Base-by-base conservation (phyloP, 352 stramenopile species). In the Phytophthora pseudosyringae region DNA sequence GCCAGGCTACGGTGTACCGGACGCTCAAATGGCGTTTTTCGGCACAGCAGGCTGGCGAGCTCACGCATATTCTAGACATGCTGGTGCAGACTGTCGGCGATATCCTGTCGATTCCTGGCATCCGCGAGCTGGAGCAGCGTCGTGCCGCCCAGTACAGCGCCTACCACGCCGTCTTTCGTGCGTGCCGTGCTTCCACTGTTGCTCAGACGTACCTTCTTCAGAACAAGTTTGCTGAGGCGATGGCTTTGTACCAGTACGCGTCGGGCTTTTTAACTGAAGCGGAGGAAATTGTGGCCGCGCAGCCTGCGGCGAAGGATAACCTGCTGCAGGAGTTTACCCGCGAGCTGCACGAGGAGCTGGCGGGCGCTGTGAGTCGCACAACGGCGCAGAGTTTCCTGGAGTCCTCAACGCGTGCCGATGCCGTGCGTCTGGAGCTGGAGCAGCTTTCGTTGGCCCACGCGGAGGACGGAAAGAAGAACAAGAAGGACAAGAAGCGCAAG, bases 41-140 rank as follows among this genome's bases (percentile, higher is more conserved):
- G 49, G 64, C 72, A 1, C 66, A 78, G 26, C 75, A 87, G 54
- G 63, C 69, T 40, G 84, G 83, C 18, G 85, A 95, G 43, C 58
- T 95, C 18, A 89, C 76, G 21, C 86, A 95, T 70, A 86, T 95
- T 41, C 69, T 95, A 12, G 80, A 93, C 51, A 93, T 93, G 86
- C 61, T 95, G 1, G 75, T 95, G 41, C 86, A 93, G 72, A 89
- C 75, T 59, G 80, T 93, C 15, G 76, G 74, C n/a, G 84, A 93
- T 50, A 95, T 95, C 53, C 39, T 90, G 29, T 74, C 69, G 48
- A 86, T 95, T 32, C 84, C 84, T 26, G 76, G 73, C 7, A 68
- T 93, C 26, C 53, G 33, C 29, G 81, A 91, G 36, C 76, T 77
- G 35, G 81, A 91, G 41, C 61, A 75, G 53, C 73, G 83, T 50